Evolutionary conservation across 2,329 filamentous ascomycete species (phyloP).

Genomic region (Epichloe sibirici): DNA sequence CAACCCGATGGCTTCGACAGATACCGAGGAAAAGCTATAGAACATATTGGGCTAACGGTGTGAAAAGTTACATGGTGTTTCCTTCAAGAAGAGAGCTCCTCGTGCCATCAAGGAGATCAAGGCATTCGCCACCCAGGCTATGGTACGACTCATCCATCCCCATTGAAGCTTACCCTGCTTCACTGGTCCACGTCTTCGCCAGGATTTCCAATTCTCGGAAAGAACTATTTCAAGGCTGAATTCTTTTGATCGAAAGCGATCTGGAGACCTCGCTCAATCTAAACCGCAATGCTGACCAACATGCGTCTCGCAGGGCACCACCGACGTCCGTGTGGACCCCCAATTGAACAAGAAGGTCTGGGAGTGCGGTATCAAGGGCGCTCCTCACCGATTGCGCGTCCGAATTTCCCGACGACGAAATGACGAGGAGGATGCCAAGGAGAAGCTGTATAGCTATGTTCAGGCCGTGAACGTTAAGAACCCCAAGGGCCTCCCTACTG

Average conservation of each 20-base stretch:
- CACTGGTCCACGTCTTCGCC: background rate
- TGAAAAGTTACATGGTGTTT: constrained; percentile 79
- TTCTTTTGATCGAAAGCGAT: background rate
- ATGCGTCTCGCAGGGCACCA: constrained; percentile 58
- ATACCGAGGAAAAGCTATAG: constrained; percentile 4
- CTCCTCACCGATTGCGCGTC: constrained; percentile 91
- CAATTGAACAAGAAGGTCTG: constrained; percentile 99
- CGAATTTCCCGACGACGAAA: constrained; percentile 99
- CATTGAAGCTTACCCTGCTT: no score
- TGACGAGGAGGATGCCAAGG: constrained; percentile 98
- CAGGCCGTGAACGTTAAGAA: constrained; percentile 99
- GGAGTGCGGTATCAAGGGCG: constrained; percentile 98
- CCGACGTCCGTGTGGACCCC: constrained; percentile 94
- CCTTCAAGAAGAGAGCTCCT: constrained; percentile 99
- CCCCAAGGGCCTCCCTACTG: constrained; percentile 92
- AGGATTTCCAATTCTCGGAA: background rate
- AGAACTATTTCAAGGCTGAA: background rate
- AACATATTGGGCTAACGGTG: constrained; percentile 7
- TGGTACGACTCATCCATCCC: constrained; percentile 54
- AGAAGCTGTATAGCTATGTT: constrained; percentile 99
- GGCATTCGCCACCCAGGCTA: constrained; percentile 80
- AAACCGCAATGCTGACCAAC: constrained; percentile 11
- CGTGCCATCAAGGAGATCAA: constrained; percentile 99
- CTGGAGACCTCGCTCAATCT: background rate
- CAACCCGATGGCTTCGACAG: background rate